phyloP scores from a whole-genome alignment of 257 asterid genomes.

The Phtheirospermum japonicum region DNA sequence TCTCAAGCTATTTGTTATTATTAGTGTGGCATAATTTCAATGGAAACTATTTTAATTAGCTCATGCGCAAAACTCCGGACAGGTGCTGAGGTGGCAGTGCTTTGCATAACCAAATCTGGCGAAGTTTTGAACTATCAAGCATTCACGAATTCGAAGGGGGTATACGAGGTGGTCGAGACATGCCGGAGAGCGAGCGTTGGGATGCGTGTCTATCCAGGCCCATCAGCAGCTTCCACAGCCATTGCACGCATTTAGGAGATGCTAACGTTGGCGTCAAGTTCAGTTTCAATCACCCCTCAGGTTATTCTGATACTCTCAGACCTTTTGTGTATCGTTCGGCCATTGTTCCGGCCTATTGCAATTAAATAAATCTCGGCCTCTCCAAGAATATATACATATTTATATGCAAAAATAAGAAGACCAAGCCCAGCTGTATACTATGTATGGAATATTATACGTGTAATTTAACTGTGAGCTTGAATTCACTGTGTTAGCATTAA shows the following conservation, averaged over 20 bases:
- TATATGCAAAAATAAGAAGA: background rate
- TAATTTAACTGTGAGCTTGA: too few species aligned
- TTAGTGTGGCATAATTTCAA: too few species aligned
- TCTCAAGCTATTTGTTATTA: background rate
- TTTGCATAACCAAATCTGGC: slow-evolving; percentile 89
- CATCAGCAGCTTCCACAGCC: slow-evolving; percentile 78
- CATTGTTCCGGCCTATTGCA: slow-evolving; percentile 67
- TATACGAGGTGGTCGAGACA: slow-evolving; percentile 84
- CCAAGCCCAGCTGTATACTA: background rate
- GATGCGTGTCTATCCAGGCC: slow-evolving; percentile 90
- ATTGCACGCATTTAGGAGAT: slow-evolving; percentile 60
- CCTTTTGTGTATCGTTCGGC: slow-evolving; percentile 78
- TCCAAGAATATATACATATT: background rate
- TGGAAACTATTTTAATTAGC: too few species aligned
- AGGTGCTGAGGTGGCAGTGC: slow-evolving; percentile 99
- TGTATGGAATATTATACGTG: background rate
- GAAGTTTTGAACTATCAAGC: slow-evolving; percentile 94
- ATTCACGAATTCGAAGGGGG: slow-evolving; percentile 70
- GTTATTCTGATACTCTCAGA: slow-evolving; percentile 63
- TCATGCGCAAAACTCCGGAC: background rate
- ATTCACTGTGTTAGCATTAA: too few species aligned
- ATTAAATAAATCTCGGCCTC: slow-evolving; percentile 17
- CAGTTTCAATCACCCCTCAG: slow-evolving; percentile 73
- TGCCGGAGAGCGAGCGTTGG: slow-evolving; percentile 95
- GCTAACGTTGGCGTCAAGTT: slow-evolving; percentile 68